Evolutionary conservation across 768 basidiomycete genomes (phyloP).

Genomic region (Phaffia australis): DNA sequence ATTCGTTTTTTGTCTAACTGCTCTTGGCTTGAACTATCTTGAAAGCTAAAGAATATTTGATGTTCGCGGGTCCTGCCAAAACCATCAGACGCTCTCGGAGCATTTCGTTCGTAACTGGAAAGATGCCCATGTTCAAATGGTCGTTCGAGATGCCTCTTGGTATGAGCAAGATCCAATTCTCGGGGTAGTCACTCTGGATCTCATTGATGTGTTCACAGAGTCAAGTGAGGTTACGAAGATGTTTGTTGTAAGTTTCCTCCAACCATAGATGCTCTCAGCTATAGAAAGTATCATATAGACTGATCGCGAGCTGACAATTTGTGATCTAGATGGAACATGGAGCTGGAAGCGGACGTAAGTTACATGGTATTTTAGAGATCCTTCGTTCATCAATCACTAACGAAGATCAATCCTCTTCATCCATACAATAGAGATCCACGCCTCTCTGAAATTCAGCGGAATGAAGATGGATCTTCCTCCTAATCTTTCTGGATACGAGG

Average conservation of each 20-base stretch:
- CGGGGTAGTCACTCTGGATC: slow-evolving; percentile 55
- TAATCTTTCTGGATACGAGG: slow-evolving; percentile 56
- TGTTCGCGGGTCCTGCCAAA: too few relatives aligned
- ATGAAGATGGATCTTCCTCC: too few relatives aligned
- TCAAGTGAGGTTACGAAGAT: slow-evolving; percentile 50
- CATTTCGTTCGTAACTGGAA: slow-evolving; percentile 56
- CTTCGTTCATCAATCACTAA: slow-evolving; percentile 49
- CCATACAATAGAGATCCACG: too few relatives aligned
- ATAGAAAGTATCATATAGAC: too few relatives aligned
- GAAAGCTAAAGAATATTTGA: too few relatives aligned
- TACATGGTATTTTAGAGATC: slow-evolving; percentile 38
- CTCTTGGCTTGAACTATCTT: too few relatives aligned
- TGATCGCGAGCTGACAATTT: background rate
- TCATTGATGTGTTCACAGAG: slow-evolving; percentile 44
- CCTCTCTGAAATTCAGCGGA: too few relatives aligned
- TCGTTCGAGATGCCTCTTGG: slow-evolving; percentile 23
- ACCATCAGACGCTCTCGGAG: slow-evolving; percentile 38
- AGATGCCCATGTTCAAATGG: slow-evolving; percentile 47
- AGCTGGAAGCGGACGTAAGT: slow-evolving; percentile 49
- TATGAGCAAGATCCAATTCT: slow-evolving; percentile 36
- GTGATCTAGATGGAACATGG: slow-evolving; percentile 49
- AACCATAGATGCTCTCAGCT: background rate
- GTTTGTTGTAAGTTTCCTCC: slow-evolving; percentile 1
- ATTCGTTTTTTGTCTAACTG: too few relatives aligned
- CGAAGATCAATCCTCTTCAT: background rate